Conservation (phyloP, 2,329 filamentous ascomycete genomes). For the Plectosphaerella sp. region DNA sequence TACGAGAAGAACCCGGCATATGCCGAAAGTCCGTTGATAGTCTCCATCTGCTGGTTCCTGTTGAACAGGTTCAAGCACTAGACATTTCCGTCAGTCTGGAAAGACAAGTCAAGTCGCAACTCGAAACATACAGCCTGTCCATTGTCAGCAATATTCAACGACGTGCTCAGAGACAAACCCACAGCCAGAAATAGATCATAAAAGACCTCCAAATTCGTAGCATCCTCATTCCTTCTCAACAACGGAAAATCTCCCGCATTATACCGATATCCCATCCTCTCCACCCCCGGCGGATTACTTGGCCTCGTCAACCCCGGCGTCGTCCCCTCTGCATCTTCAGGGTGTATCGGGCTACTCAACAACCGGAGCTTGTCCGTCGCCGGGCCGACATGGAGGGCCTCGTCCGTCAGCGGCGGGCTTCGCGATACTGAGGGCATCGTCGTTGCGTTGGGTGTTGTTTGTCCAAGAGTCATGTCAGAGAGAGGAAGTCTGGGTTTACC, state of each 20-base stretch:
- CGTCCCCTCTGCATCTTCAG: constrained; percentile 9
- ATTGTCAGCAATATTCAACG: neutral
- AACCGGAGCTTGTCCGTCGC: too few relatives aligned
- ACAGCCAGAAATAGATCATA: constrained; percentile 31
- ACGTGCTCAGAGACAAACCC: neutral
- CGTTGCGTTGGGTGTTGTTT: too few relatives aligned
- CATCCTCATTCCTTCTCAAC: constrained; percentile 6
- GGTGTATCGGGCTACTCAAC: too few relatives aligned
- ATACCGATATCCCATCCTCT: neutral
- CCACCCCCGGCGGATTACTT: constrained; percentile 11
- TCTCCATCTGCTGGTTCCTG: neutral
- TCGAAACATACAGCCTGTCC: neutral
- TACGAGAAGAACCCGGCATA: constrained; percentile 32
- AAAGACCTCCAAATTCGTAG: constrained; percentile 26
- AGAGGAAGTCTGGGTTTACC: too few relatives aligned
- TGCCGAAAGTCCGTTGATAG: constrained; percentile 6
- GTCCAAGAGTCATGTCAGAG: too few relatives aligned
- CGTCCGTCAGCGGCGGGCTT: too few relatives aligned
- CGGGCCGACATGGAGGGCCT: too few relatives aligned
- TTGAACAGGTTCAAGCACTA: neutral
- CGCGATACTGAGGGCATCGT: too few relatives aligned
- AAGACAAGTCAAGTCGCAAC: neutral
- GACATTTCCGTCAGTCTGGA: neutral
- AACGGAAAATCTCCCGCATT: constrained; percentile 24
- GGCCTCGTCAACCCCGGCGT: constrained; percentile 26